Evolutionary conservation across 306 rosid species (phyloP), one percentile per base, ranked within the genome.

Genomic region (Cyclanthera cordifolia): DNA sequence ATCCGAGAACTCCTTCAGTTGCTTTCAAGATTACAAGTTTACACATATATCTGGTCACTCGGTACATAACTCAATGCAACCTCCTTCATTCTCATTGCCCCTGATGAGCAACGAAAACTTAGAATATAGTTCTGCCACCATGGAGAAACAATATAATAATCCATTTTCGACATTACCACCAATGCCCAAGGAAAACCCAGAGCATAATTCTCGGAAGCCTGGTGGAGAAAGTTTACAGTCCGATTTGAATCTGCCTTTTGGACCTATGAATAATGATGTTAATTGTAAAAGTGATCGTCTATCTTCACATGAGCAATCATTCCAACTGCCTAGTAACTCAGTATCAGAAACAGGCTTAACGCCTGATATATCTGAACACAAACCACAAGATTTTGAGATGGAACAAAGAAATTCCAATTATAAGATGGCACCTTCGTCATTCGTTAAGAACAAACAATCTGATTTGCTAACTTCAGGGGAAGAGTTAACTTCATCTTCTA

Each of bases 111-210:
- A 81, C 69, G 73, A 76, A 50, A 75, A 72, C 47, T 19, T 27
- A 74, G 84, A 78, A 56, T 13, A 74, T 75, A 79, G 73, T 79
- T 75, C 60, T 76, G 72, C 81, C 32, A 46, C 74, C 77, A 69
- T 71, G 48, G 85, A 73, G 73, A 72, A 74, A 61, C 87, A 87
- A 51, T 63, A 70, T 16, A 74, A 76, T n/a, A 88, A 77, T 69
- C 86, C 91, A 43, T 74, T 85, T 74, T 63, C 73, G 66, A 52
- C 84, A 12, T 73, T 73, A 41, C 83, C 87, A 24, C 61, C n/a
- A 43, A 23, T 69, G 67, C 78, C 80, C 65, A 53, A 67, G 25
- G 85, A 75, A 77, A 59, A 69, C 73, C 76, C 71, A 61, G 74
- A 61, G 55, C 60, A 67, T 65, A 77, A 74, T 79, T 2, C 47